Evolutionary conservation across 345 rosid species (phyloP), one percentile per base, ranked within the genome.

Genomic region (Eucalyptus erythrocorys): DNA sequence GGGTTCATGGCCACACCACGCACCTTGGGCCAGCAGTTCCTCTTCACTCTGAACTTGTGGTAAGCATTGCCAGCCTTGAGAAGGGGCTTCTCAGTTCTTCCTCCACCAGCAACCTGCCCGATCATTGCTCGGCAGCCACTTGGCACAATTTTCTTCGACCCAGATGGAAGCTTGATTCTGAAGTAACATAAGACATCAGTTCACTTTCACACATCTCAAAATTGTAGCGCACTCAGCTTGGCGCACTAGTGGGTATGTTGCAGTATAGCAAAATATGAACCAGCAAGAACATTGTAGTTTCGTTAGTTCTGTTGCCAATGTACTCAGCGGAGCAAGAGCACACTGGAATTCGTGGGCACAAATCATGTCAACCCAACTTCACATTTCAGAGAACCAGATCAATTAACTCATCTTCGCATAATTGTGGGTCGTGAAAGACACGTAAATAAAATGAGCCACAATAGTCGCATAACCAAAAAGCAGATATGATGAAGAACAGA

Each of bases 1-100:
- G 95, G 95, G 64, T 93, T 93, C 95, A 93, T 93, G 40, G 95
- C 95, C 90, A 93, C 95, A 90, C 95, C 95, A 85, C 95, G 93
- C 6, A 93, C 95, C 94, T 92, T 92, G 24, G 95, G 95, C 95
- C 95, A 93, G 94, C 95, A 91, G 91, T 93, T 93, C 90, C 95
- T 91, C 93, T 93, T 93, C 66, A 92, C 94, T 22, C 94, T 88
- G 90, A 88, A 93, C 82, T 93, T 93, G 92, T 93, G 95, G 87
- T 92, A 93, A 7, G 95, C 94, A 47, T 93, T 93, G 15, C 95
- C 95, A 17, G 95, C 95, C 92, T 93, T 93, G 13, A 93, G 90
- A 85, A 93, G 88, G 21, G 95, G 95, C 89, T 93, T 93, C 93
- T 93, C 95, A 45, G 95, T 93, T 87, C 95, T 93, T 8, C 95